These are phyloP conservation scores for Datura wrightii DNA, from an alignment of 257 asterid species.

Conservation along the genomic window DNA sequence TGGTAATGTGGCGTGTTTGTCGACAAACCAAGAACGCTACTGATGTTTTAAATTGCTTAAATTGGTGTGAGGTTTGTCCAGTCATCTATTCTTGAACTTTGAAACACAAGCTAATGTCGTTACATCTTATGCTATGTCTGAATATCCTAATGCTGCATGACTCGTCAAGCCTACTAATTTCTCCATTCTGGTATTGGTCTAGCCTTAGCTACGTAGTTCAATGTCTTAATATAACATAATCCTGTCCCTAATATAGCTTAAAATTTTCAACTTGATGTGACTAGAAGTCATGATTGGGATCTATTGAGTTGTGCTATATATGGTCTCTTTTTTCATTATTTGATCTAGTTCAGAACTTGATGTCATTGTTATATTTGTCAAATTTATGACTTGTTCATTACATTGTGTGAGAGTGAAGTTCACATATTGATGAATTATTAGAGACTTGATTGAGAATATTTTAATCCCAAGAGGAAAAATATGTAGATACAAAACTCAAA, in stretches of 20 bases:
- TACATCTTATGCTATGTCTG: neutral
- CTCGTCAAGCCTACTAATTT: neutral
- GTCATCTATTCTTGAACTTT: neutral
- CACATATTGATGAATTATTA: neutral
- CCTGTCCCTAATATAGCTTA: neutral
- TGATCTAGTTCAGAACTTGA: neutral
- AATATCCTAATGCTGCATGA: neutral
- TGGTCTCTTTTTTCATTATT: neutral
- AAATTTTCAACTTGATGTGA: neutral
- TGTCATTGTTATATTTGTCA: neutral
- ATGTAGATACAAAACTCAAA: neutral
- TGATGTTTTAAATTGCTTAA: constrained; percentile 76
- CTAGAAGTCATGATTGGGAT: neutral
- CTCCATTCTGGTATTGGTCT: constrained; percentile 13
- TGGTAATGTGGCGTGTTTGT: constrained; percentile 98
- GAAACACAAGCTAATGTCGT: constrained; percentile 1
- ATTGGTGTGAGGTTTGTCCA: constrained; percentile 57
- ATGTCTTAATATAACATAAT: neutral
- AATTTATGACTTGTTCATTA: neutral
- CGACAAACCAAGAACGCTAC: constrained; percentile 65
- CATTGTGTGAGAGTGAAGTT: neutral
- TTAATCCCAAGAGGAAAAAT: neutral
- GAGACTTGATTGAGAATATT: neutral
- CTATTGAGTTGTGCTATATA: neutral
- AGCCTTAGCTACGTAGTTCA: neutral